Percentiles rank a stretch among this genome's conserved stretches.
These are phyloP conservation scores for Arachis stenosperma DNA, from an alignment of 306 rosid species.

Conservation along the genomic window DNA sequence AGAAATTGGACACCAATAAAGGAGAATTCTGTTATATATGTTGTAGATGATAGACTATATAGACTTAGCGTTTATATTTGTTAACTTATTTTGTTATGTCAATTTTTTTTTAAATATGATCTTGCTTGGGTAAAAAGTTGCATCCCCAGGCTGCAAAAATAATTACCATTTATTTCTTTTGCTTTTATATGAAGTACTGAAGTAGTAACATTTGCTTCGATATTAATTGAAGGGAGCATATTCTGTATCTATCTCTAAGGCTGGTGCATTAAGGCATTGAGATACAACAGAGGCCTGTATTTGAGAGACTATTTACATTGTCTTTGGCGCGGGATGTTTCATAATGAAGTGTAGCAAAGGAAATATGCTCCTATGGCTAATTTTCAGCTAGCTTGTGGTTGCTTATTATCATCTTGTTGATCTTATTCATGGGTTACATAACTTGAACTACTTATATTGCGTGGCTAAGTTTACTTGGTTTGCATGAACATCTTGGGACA, in stretches of 20 bases:
- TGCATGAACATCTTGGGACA: conserved; percentile 27
- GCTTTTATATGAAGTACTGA: conserved; percentile 1
- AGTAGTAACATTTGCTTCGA: background rate
- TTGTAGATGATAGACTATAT: no score
- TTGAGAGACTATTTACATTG: background rate
- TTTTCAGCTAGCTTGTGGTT: background rate
- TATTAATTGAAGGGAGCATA: background rate
- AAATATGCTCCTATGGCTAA: background rate
- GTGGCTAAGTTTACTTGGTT: background rate
- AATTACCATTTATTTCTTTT: background rate
- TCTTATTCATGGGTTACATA: conserved; percentile 7
- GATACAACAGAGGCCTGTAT: background rate
- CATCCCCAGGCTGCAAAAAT: no score
- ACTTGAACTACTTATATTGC: conserved; percentile 20
- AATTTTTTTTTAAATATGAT: no score
- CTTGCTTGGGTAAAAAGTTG: no score
- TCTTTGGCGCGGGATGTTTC: background rate
- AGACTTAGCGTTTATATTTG: no score
- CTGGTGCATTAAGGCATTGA: conserved; percentile 12
- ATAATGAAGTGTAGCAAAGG: background rate
- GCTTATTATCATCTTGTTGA: background rate
- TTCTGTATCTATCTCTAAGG: background rate
- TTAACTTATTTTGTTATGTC: no score
- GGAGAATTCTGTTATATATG: no score
- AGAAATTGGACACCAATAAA: no score